These are phyloP conservation scores for Botrytis aclada DNA, from an alignment of 2,329 filamentous ascomycete genomes.

Conservation along the genomic window DNA sequence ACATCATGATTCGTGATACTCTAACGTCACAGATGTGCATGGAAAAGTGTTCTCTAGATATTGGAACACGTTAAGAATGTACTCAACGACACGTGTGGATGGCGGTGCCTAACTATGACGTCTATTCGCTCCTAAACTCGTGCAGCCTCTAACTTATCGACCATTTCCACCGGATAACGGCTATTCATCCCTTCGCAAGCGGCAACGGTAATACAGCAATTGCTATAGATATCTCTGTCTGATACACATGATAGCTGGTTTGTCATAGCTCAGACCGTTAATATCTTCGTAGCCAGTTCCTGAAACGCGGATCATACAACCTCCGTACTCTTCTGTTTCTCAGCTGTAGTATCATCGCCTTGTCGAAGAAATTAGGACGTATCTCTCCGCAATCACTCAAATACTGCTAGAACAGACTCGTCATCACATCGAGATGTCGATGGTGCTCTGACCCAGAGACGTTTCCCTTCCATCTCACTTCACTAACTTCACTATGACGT, in stretches of 20 bases:
- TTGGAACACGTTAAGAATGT: not conserved
- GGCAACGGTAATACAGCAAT: not conserved
- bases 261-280: conserved; percentile 7
- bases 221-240: not conserved
- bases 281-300: not conserved
- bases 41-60: not conserved
- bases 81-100: not conserved
- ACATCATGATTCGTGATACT: not conserved
- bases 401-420: not conserved
- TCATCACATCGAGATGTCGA: not conserved
- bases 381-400: not conserved
- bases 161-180: not conserved
- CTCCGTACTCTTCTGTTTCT: not conserved
- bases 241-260: not conserved
- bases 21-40: not conserved
- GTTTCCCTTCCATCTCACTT: conserved; percentile 2
- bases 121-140: not conserved
- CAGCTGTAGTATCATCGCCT: not conserved
- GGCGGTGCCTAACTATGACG: not conserved
- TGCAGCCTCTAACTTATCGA: not conserved
- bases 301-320: conserved; percentile 18
- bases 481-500: not conserved
- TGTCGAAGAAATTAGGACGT: not conserved
- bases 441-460: not conserved
- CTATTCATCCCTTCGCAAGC: not conserved